Evolutionary conservation across 2,329 filamentous ascomycete genomes (phyloP).

Genomic region (Calonectria montana): DNA sequence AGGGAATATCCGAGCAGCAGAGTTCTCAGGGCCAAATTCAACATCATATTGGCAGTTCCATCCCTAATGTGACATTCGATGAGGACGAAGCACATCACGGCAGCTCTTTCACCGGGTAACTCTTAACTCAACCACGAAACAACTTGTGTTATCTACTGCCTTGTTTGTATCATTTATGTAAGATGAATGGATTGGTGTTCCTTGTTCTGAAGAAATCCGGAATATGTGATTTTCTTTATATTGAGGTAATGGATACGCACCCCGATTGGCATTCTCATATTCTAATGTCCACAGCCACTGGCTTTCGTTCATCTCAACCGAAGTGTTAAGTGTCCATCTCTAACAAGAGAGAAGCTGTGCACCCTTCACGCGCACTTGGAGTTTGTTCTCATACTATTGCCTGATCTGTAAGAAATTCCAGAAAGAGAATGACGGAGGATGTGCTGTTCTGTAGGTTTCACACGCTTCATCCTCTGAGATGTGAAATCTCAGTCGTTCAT

Average conservation of each 20-base stretch:
- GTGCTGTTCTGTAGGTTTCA: not conserved
- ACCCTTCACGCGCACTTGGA: no score
- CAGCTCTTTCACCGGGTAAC: not conserved
- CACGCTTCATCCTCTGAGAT: not conserved
- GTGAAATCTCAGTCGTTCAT: not conserved
- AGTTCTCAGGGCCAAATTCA: slow-evolving; percentile 39
- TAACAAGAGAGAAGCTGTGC: not conserved
- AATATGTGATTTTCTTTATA: not conserved
- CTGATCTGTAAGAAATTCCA: not conserved
- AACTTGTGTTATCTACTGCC: not conserved
- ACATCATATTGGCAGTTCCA: slow-evolving; percentile 36
- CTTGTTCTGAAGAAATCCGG: not conserved
- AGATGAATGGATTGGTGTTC: not conserved
- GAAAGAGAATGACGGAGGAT: not conserved
- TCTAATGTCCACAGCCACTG: not conserved
- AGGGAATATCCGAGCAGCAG: slow-evolving; percentile 43
- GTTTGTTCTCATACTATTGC: not conserved
- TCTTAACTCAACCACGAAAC: not conserved
- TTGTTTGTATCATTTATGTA: not conserved
- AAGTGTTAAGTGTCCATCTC: not conserved
- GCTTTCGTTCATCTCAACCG: not conserved
- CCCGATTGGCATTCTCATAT: no score
- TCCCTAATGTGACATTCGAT: slow-evolving; percentile 21
- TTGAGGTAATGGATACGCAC: no score
- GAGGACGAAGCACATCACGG: slow-evolving; percentile 11